Percentiles rank a stretch among this genome's conserved stretches.
These are phyloP conservation scores for Phytophthora rubi DNA, from an alignment of 352 stramenopile genomes.

Conservation along the genomic window DNA sequence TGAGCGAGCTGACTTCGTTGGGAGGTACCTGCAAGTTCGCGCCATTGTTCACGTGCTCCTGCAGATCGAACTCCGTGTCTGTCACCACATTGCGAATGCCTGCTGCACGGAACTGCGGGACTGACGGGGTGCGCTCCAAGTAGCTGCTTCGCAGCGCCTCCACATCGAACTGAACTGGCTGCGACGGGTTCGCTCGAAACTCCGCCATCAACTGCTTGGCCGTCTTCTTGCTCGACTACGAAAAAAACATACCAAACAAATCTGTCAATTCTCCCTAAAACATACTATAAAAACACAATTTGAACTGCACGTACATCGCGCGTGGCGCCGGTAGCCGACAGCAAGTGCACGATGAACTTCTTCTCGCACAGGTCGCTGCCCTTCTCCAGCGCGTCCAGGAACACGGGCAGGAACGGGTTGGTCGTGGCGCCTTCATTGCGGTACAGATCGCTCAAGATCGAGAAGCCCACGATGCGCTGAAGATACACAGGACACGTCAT, in stretches of 20 bases:
- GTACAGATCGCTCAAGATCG: slow-evolving; percentile 86
- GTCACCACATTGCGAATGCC: slow-evolving; percentile 84
- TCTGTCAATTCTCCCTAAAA: slow-evolving; percentile 5
- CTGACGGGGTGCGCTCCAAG: slow-evolving; percentile 71
- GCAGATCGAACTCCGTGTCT: slow-evolving; percentile 81
- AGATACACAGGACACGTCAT: neutral
- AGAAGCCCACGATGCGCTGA: slow-evolving; percentile 88
- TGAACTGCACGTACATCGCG: slow-evolving; percentile 52
- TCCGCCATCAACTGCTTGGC: slow-evolving; percentile 75
- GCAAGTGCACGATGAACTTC: slow-evolving; percentile 77
- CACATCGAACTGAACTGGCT: slow-evolving; percentile 64
- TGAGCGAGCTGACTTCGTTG: slow-evolving; percentile 75
- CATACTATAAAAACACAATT: neutral
- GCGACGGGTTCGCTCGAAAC: slow-evolving; percentile 58
- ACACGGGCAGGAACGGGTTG: slow-evolving; percentile 90
- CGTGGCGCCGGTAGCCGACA: slow-evolving; percentile 48
- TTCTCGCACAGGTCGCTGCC: slow-evolving; percentile 77
- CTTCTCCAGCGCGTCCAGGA: slow-evolving; percentile 84
- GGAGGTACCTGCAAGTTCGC: slow-evolving; percentile 69
- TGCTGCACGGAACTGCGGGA: slow-evolving; percentile 79
- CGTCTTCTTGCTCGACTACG: slow-evolving; percentile 72
- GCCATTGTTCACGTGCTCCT: slow-evolving; percentile 86
- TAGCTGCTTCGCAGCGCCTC: slow-evolving; percentile 72
- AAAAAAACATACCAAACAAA: slow-evolving; percentile 9
- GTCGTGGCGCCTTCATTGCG: slow-evolving; percentile 71